Evolutionary conservation across 2,329 filamentous ascomycete genomes (phyloP).

Genomic region (Corynespora cassiicola): DNA sequence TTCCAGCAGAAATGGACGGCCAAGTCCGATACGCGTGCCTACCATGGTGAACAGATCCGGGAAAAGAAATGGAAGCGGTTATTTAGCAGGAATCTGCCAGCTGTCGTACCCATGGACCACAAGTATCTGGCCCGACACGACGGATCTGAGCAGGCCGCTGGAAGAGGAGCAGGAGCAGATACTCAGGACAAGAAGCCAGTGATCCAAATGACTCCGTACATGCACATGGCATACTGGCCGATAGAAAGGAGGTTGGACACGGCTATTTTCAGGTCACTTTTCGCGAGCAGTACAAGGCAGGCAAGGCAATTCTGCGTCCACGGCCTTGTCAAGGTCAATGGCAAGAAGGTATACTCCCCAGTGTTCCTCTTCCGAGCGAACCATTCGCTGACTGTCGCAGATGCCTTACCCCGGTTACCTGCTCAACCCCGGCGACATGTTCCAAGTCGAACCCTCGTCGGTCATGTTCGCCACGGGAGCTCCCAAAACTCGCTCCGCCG

Average conservation of each 20-base stretch:
- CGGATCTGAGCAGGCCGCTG: slow-evolving; percentile 82
- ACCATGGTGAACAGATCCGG: slow-evolving; percentile 93
- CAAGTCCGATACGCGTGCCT: slow-evolving; percentile 82
- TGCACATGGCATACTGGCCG: slow-evolving; percentile 94
- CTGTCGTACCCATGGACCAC: slow-evolving; percentile 85
- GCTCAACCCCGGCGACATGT: slow-evolving; percentile 97
- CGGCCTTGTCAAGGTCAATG: slow-evolving; percentile 93
- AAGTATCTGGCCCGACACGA: slow-evolving; percentile 79
- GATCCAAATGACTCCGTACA: slow-evolving; percentile 75
- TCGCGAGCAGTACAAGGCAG: slow-evolving; percentile 91
- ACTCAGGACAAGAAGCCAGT: slow-evolving; percentile 17
- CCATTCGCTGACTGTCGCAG: slow-evolving; percentile 61
- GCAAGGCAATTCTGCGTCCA: slow-evolving; percentile 94
- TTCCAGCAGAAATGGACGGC: slow-evolving; percentile 99
- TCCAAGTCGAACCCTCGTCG: slow-evolving; percentile 88
- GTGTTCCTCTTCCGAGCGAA: slow-evolving; percentile 9
- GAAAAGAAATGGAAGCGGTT: slow-evolving; percentile 95
- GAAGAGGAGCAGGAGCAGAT: slow-evolving; percentile 75
- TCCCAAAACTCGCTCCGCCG: slow-evolving; percentile 59
- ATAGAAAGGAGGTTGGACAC: slow-evolving; percentile 90
- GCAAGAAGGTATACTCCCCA: slow-evolving; percentile 79
- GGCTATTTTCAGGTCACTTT: slow-evolving; percentile 91
- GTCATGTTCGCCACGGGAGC: slow-evolving; percentile 88
- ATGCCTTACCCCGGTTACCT: slow-evolving; percentile 93
- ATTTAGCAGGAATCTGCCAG: slow-evolving; percentile 81